Evolutionary conservation across 306 rosid genomes (phyloP).

Genomic region (apple (Malus domestica)): DNA sequence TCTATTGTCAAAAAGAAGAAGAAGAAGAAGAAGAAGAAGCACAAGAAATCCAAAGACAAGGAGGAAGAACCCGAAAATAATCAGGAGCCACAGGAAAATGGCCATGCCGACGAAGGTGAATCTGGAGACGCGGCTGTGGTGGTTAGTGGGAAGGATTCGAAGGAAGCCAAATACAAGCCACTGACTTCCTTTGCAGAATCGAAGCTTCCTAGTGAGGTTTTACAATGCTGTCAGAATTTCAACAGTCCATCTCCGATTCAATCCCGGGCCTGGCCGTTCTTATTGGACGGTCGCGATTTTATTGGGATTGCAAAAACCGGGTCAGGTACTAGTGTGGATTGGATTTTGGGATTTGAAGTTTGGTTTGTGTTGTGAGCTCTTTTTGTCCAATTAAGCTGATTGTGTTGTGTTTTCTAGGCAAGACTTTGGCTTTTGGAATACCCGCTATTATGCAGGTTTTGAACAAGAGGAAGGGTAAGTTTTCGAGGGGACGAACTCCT

Average conservation of each 20-base stretch:
- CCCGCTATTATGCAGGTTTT: slow-evolving; percentile 82
- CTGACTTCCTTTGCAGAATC: slow-evolving; percentile 39
- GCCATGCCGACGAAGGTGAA: slow-evolving; percentile 12
- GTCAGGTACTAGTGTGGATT: slow-evolving; percentile 45
- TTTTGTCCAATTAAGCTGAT: not conserved
- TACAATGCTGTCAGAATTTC: slow-evolving; percentile 76
- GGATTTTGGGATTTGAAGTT: not conserved
- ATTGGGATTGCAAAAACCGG: slow-evolving; percentile 98
- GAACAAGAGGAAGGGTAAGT: slow-evolving; percentile 53
- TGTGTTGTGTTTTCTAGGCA: slow-evolving; percentile 38
- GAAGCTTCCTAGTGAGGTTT: slow-evolving; percentile 56
- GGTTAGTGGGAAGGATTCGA: slow-evolving; percentile 62
- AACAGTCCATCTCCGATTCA: slow-evolving; percentile 81
- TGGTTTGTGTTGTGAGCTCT: slow-evolving; percentile 7
- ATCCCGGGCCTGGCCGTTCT: slow-evolving; percentile 89
- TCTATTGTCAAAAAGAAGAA: slow-evolving; percentile 22
- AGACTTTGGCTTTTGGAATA: slow-evolving; percentile 87
- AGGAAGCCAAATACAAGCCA: slow-evolving; percentile 45
- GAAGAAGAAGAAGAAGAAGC: slow-evolving; percentile 24
- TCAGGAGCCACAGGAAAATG: slow-evolving; percentile 12
- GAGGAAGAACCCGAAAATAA: slow-evolving; percentile 10
- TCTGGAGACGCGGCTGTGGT: slow-evolving; percentile 34
- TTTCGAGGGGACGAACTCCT: slow-evolving; percentile 59
- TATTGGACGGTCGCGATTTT: slow-evolving; percentile 79
- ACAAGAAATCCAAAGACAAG: slow-evolving; percentile 20